phyloP scores from a whole-genome alignment of 805 yeast genomes.

The Scheffersomyces ergatensis region DNA sequence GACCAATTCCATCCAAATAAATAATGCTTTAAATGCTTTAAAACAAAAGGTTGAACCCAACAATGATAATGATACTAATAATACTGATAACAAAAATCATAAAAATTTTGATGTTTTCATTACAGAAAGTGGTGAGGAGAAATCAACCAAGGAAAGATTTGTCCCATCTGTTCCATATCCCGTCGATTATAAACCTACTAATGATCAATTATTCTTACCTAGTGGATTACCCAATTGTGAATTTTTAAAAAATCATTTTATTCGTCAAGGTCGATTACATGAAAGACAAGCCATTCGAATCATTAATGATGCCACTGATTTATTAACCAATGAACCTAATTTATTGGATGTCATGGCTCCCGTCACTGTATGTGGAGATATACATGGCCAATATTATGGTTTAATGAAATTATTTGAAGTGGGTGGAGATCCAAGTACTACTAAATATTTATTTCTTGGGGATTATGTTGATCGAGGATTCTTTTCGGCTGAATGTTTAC shows the following conservation, averaged over 20 bases:
- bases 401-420: conserved; percentile 87
- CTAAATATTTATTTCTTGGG: conserved; percentile 81
- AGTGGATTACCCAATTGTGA: conserved; percentile 71
- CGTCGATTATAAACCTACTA: conserved; percentile 60
- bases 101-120: conserved; percentile 26
- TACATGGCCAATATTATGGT: conserved; percentile 95
- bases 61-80: conserved; percentile 21
- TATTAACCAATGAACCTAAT: conserved; percentile 73
- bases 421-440: conserved; percentile 81
- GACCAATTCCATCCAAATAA: conserved; percentile 38
- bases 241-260: conserved; percentile 71
- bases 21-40: conserved; percentile 63
- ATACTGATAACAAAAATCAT: conserved; percentile 38
- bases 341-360: conserved; percentile 84
- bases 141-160: conserved; percentile 57
- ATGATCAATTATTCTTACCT: conserved; percentile 60
- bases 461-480: conserved; percentile 96
- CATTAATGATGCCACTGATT: conserved; percentile 58
- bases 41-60: conserved; percentile 34
- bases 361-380: conserved; percentile 92
- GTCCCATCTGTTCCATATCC: conserved; percentile 63
- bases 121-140: conserved; percentile 56
- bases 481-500: conserved; percentile 77
- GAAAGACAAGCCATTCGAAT: conserved; percentile 71
- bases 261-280: conserved; percentile 74